Evolutionary conservation across 2,329 filamentous ascomycete species (phyloP), one percentile per base, ranked within the genome.

Genomic region (Colletotrichum eleusines): DNA sequence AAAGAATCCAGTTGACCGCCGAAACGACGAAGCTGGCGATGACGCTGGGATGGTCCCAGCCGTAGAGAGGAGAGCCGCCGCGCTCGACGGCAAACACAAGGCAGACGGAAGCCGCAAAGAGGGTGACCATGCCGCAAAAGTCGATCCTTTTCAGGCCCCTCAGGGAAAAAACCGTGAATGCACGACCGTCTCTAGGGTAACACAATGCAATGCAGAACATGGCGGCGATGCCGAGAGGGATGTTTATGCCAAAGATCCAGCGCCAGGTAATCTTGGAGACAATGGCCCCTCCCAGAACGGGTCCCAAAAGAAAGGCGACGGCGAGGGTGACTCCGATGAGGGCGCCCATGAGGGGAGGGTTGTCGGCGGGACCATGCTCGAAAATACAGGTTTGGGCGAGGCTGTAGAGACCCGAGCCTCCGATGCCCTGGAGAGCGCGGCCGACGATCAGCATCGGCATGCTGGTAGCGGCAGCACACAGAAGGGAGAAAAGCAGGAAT

Each of bases 171-270:
- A 82, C 75, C 42, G 78, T 73, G 5, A 77, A 76, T 4, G 78
- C 78, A 12, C 81, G 65, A 12, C 48, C 74, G 57, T 81, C 80
- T 5, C 77, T 76, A 0, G 84, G 85, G 81, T 84, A 87, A 51
- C 83, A 80, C 63, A 82, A 80, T n/a, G 84, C 81, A 3, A 89
- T 82, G 5, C 81, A 81, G 20, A 82, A 74, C n/a, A 88, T 81
- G 4, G 84, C 81, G 14, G 84, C 74, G 2, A 84, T 75, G 1
- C 86, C 85, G 72, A 85, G 84, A 0, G 87, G 87, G 28, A 88
- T 81, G 87, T 91, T 91, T 76, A 90, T 86, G 77, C 87, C 87
- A 76, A 90, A 90, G 48, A 90, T 82, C 81, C 87, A 89, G 61
- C 86, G 82, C 89, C 89, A 91, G 53, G 81, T 83, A 23, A 84